Conservation (phyloP, 306 rosid species). For the Acmispon strigosus region DNA sequence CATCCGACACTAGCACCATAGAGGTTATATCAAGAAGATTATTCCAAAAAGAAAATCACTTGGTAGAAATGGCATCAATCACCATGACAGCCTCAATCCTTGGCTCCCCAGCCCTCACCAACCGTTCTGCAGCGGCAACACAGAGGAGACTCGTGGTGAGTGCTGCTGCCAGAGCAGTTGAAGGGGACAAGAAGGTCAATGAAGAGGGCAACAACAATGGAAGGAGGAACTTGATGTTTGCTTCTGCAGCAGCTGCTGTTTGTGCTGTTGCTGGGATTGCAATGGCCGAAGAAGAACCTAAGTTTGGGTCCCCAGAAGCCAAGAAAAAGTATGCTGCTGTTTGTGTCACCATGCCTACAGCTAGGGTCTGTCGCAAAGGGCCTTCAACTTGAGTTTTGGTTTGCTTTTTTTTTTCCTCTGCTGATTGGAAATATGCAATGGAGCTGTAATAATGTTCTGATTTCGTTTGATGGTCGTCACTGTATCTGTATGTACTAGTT, state of each 20-base stretch:
- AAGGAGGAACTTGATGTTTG: constrained; percentile 37
- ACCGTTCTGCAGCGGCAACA: not conserved
- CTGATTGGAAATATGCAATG: not conserved
- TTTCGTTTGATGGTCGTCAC: not conserved
- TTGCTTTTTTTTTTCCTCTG: not conserved
- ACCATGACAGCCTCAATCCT: constrained; percentile 37
- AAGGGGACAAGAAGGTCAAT: constrained; percentile 22
- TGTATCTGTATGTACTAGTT: constrained; percentile 9
- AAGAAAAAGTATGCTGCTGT: constrained; percentile 39
- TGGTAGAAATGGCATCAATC: constrained; percentile 35
- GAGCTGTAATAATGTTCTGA: constrained; percentile 7
- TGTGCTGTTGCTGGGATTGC: constrained; percentile 29
- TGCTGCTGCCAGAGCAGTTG: constrained; percentile 7
- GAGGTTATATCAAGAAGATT: not conserved
- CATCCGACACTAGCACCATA: not conserved
- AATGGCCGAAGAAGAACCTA: constrained; percentile 37
- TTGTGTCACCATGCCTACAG: constrained; percentile 53
- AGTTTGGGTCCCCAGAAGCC: constrained; percentile 32
- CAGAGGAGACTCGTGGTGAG: not conserved
- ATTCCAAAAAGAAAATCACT: not conserved
- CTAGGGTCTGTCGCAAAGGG: constrained; percentile 35
- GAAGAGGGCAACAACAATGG: constrained; percentile 27
- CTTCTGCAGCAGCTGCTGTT: constrained; percentile 31
- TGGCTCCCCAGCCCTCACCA: constrained; percentile 8
- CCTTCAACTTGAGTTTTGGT: not conserved